A percentile compares a stretch with the other conserved stretches of the same genome.
phyloP scores from a whole-genome alignment of 345 rosid species.

The Gossypium sturtianum region DNA sequence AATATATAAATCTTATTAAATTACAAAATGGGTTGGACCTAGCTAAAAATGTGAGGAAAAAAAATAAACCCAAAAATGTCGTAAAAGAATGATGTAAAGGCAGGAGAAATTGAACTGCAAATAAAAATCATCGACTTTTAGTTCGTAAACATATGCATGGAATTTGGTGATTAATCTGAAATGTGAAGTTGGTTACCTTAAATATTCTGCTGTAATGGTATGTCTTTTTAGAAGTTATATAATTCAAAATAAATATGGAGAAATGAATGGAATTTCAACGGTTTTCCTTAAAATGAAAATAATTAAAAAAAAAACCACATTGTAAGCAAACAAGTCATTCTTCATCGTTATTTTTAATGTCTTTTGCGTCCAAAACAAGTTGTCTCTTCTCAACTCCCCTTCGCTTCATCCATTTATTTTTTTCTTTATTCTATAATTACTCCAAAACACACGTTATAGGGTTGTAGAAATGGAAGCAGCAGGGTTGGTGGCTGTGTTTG shows the following conservation, averaged over 20 bases:
- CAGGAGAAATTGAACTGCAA: too few relatives aligned
- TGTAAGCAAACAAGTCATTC: neutral
- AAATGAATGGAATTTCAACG: neutral
- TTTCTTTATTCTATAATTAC: neutral
- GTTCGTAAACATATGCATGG: neutral
- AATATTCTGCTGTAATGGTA: neutral
- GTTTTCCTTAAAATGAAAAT: neutral
- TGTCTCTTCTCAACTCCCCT: neutral
- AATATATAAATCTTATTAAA: too few relatives aligned
- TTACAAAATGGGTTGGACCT: too few relatives aligned
- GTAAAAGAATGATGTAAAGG: too few relatives aligned
- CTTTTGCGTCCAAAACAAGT: neutral
- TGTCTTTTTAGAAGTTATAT: neutral
- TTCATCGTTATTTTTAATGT: neutral
- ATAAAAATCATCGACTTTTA: too few relatives aligned
- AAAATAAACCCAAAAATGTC: too few relatives aligned
- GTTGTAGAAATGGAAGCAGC: neutral
- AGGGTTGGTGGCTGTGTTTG: slow-evolving; percentile 65
- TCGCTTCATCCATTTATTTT: neutral
- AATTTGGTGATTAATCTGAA: neutral
- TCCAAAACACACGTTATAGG: neutral
- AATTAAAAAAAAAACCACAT: too few relatives aligned
- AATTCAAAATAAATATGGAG: neutral
- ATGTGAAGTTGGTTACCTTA: neutral
- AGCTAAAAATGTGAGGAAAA: too few relatives aligned